Conservation (phyloP, 202 grass and related monocot species). For the Saccharum hybrid region DNA sequence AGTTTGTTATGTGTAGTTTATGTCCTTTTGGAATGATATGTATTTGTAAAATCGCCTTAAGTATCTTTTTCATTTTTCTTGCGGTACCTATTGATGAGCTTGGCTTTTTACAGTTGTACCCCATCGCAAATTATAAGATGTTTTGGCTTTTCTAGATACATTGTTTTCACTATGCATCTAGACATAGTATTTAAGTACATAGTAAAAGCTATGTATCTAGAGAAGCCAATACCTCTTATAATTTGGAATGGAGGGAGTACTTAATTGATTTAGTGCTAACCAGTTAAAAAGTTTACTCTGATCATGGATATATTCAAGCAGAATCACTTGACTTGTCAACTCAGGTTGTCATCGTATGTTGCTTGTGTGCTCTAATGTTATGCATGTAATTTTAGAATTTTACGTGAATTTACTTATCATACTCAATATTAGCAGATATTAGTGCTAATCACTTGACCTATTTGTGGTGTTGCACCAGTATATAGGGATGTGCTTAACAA, state of each 20-base stretch:
- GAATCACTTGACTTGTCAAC: neutral
- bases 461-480: neutral
- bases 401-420: neutral
- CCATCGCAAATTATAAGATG: too few species aligned
- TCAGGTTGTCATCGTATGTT: neutral
- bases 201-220: too few species aligned
- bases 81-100: too few species aligned
- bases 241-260: too few species aligned
- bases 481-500: neutral
- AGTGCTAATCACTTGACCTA: neutral
- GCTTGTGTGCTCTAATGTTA: neutral
- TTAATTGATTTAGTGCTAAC: neutral
- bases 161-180: too few species aligned
- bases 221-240: too few species aligned
- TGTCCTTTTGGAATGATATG: neutral
- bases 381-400: neutral
- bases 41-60: neutral
- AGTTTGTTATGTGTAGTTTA: neutral
- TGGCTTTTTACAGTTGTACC: too few species aligned
- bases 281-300: neutral
- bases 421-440: neutral
- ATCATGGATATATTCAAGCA: constrained; percentile 1
- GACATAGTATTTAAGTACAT: too few species aligned
- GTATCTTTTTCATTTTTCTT: too few species aligned
- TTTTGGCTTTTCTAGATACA: too few species aligned